phyloP scores from a whole-genome alignment of 2,329 filamentous ascomycete genomes.

The Colletotrichum sp. region DNA sequence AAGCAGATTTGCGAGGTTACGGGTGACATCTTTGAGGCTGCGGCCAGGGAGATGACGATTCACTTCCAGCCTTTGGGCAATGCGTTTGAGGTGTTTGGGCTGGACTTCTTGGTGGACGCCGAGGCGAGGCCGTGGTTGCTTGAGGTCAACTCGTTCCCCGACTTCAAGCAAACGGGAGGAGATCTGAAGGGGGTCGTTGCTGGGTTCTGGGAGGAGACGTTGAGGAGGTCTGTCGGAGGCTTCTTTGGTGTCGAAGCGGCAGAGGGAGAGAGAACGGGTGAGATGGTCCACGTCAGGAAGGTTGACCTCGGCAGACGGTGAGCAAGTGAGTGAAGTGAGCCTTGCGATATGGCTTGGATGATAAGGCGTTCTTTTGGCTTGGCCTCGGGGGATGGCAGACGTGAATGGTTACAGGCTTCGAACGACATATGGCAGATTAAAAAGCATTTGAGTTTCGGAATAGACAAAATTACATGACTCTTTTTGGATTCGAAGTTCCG shows the following conservation, averaged over 20 bases:
- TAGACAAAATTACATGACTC: background rate
- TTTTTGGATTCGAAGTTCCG: background rate
- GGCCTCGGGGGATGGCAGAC: background rate
- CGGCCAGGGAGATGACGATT: slow-evolving; percentile 80
- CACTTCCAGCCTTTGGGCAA: slow-evolving; percentile 92
- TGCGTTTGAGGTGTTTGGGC: slow-evolving; percentile 88
- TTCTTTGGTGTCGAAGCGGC: slow-evolving; percentile 62
- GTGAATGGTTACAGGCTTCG: background rate
- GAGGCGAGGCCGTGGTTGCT: slow-evolving; percentile 73
- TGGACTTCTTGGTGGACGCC: slow-evolving; percentile 86
- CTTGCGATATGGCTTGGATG: background rate
- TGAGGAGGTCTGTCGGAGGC: slow-evolving; percentile 67
- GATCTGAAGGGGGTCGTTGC: slow-evolving; percentile 74
- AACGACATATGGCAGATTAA: background rate
- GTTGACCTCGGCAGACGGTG: slow-evolving; percentile 57
- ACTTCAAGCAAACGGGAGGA: slow-evolving; percentile 89
- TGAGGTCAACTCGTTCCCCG: slow-evolving; percentile 95
- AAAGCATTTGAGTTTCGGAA: background rate
- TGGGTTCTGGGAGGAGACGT: slow-evolving; percentile 77
- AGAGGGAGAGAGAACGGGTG: slow-evolving; percentile 29
- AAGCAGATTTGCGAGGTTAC: slow-evolving; percentile 76
- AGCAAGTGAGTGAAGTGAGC: slow-evolving; percentile 24
- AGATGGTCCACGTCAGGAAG: slow-evolving; percentile 58
- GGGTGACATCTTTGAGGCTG: slow-evolving; percentile 83
- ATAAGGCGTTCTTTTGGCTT: background rate